A percentile compares a stretch with the other conserved stretches of the same genome.
These are phyloP conservation scores for Pythium aristosporum DNA, from an alignment of 352 stramenopile genomes.

Conservation along the genomic window DNA sequence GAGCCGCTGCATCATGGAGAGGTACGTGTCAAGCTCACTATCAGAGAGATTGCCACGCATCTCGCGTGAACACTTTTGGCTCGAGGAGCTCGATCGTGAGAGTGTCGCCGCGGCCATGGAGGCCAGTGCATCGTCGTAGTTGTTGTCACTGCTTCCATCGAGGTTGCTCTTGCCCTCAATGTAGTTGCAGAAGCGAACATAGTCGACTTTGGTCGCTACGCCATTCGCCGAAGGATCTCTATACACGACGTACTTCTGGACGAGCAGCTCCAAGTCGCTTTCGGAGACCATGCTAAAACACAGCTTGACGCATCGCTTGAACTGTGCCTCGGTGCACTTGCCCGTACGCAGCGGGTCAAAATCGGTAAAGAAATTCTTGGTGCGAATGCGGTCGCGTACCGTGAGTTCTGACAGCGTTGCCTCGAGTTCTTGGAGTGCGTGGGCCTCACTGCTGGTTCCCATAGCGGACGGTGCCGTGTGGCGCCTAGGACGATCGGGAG, in stretches of 20 bases:
- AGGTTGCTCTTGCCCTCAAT: constrained; percentile 47
- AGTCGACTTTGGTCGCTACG: constrained; percentile 67
- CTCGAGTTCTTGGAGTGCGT: constrained; percentile 55
- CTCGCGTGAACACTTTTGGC: constrained; percentile 57
- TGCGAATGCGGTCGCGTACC: constrained; percentile 71
- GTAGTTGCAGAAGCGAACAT: constrained; percentile 71
- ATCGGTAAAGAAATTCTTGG: constrained; percentile 85
- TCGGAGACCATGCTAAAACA: constrained; percentile 69
- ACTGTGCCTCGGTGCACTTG: constrained; percentile 77
- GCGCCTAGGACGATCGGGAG: constrained; percentile 53
- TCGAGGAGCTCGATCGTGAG: background rate
- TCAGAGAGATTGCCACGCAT: constrained; percentile 57
- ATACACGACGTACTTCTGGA: constrained; percentile 56
- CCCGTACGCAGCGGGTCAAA: constrained; percentile 75
- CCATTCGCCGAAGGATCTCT: constrained; percentile 13
- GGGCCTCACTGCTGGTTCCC: constrained; percentile 7
- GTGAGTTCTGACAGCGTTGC: constrained; percentile 54
- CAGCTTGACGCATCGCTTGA: constrained; percentile 76
- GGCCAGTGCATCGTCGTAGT: constrained; percentile 55
- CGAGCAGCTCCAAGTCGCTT: constrained; percentile 53
- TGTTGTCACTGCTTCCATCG: constrained; percentile 31
- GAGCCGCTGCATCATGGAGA: constrained; percentile 62
- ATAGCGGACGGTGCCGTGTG: constrained; percentile 31
- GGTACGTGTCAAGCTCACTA: constrained; percentile 39
- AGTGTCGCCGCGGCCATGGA: constrained; percentile 38